phyloP scores from a whole-genome alignment of 352 stramenopile species.

The Phytopythium mirpurense region DNA sequence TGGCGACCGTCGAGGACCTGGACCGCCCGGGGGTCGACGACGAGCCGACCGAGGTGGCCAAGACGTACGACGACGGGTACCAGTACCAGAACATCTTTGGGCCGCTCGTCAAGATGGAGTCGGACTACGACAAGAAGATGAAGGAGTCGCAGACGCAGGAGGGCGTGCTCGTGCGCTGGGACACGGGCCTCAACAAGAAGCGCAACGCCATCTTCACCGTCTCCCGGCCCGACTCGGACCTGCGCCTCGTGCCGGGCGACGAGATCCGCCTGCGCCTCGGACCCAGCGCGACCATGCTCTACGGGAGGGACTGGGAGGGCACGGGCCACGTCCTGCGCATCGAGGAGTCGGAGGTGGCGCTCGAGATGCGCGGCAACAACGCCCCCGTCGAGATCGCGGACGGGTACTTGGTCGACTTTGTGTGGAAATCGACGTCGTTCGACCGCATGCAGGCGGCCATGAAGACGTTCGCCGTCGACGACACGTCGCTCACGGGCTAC shows the following conservation, averaged over 20 bases:
- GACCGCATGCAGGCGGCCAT: conserved; percentile 99
- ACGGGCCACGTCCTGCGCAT: conserved; percentile 91
- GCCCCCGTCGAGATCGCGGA: conserved; percentile 92
- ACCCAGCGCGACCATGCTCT: conserved; percentile 72
- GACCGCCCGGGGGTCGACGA: conserved; percentile 91
- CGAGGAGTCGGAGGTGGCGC: conserved; percentile 78
- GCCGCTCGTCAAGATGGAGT: conserved; percentile 99
- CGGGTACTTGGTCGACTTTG: conserved; percentile 97
- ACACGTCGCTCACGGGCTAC: conserved; percentile 97
- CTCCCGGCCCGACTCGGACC: conserved; percentile 83
- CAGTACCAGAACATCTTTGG: conserved; percentile 99
- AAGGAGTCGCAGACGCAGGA: conserved; percentile 97
- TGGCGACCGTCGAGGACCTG: conserved; percentile 95
- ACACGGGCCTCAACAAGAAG: conserved; percentile 96
- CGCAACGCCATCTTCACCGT: conserved; percentile 95
- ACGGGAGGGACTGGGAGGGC: conserved; percentile 90
- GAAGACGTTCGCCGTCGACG: conserved; percentile 98
- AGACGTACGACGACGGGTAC: conserved; percentile 98
- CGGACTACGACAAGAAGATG: conserved; percentile 99
- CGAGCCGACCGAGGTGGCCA: conserved; percentile 77
- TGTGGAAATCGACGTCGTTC: conserved; percentile 99
- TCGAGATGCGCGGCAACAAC: conserved; percentile 83
- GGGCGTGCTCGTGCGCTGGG: conserved; percentile 90
- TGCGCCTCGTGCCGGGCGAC: conserved; percentile 94
- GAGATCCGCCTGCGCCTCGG: conserved; percentile 94